Evolutionary conservation across 306 rosid species (phyloP).

Genomic region (Citrullus mucosospermus): DNA sequence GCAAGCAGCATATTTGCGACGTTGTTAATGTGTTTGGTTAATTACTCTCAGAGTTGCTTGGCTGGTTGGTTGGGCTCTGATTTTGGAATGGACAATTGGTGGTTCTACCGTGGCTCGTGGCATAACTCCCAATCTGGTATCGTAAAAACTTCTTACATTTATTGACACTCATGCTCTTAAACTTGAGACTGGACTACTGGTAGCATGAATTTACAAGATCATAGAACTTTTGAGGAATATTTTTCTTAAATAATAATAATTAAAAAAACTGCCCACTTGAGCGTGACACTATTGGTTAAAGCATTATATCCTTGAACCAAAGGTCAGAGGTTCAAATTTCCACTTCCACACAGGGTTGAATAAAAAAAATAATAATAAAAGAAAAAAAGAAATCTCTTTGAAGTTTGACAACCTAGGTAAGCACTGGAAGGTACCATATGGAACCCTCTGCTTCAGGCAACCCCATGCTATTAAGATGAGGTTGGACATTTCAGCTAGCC

Average conservation of each 20-base stretch:
- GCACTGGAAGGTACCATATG: background rate
- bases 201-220: background rate
- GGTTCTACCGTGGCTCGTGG: constrained; percentile 95
- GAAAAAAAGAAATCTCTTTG: background rate
- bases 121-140: constrained; percentile 78
- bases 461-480: no score
- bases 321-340: background rate
- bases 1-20: background rate
- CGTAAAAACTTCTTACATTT: constrained; percentile 3
- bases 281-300: background rate
- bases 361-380: background rate
- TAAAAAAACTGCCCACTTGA: background rate
- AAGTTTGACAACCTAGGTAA: background rate
- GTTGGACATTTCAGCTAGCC: no score
- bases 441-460: no score
- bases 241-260: background rate
- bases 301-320: background rate
- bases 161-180: background rate
- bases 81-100: constrained; percentile 80
- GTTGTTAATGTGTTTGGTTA: background rate
- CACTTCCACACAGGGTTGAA: background rate
- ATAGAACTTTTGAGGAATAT: background rate
- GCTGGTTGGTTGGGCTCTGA: constrained; percentile 86
- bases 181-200: background rate
- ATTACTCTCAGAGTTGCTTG: constrained; percentile 65